Evolutionary conservation across 2,329 filamentous ascomycete genomes (phyloP), one percentile per base, ranked within the genome.

Genomic region (Fonsecaea pugnacius): DNA sequence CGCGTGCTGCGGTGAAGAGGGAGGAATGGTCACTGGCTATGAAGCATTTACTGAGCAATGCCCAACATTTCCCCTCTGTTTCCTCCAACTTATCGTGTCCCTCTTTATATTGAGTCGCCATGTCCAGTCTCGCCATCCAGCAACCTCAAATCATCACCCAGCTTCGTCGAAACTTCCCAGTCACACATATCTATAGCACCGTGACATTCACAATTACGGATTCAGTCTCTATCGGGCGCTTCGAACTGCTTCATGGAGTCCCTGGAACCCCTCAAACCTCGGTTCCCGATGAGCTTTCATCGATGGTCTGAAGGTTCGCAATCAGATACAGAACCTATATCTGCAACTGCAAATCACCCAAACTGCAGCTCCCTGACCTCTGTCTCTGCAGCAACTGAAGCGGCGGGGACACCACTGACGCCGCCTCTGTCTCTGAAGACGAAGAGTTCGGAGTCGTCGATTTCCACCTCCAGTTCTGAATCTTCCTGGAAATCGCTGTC

Each of bases 391-490:
- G 33, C 5, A n/a, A 32, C 12, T 12, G 16, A 18, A 53, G 51
- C 51, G 18, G 12, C n/a, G 1, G 18, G 33, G 32, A 33, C 32
- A 35, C 27, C 51, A 18, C 21, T 6, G 32, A 35, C 51, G 6
- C 7, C 18, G n/a, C 32, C 57, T 9, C 3, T 18, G 7, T 32
- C 43, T 21, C 14, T 40, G 7, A n/a, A 14, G 21, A 27, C n/a
- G n/a, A 35, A 52, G 32, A 36, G 46, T 9, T 59, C 46, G n/a
- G 30, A 43, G 16, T 36, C 43, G 21, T 59, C 57, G 14, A 24
- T 59, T 6, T 50, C 46, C 12, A 36, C 57, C 33, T 10, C 5
- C 46, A 35, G 21, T 21, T 59, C 57, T 52, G 57, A 32, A 12
- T n/a, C 43, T 16, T 18, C 30, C 32, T 59, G 21, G 12, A 33